phyloP scores from a whole-genome alignment of 345 rosid species.

The Lepidium africanum region DNA sequence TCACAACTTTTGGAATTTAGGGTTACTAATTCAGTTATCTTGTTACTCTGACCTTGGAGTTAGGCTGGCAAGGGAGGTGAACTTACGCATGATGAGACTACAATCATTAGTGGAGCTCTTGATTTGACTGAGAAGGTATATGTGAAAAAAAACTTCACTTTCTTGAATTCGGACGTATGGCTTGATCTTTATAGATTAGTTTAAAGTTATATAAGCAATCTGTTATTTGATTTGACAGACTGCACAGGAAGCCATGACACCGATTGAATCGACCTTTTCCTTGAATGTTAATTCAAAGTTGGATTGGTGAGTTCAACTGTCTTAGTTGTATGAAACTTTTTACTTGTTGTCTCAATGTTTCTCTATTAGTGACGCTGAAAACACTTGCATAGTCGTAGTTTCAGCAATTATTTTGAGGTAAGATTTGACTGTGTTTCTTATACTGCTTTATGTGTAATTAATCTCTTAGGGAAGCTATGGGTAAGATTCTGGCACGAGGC shows the following conservation, averaged over 20 bases:
- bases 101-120: constrained; percentile 92
- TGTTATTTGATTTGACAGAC: constrained; percentile 45
- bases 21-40: not conserved
- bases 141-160: not conserved
- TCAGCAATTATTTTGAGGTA: not conserved
- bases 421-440: not conserved
- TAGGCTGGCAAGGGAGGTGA: constrained; percentile 99
- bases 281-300: constrained; percentile 93
- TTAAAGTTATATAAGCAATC: not conserved
- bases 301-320: constrained; percentile 66
- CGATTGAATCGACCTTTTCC: constrained; percentile 95
- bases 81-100: constrained; percentile 95
- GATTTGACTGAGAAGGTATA: constrained; percentile 93
- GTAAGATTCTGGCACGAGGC: constrained; percentile 89
- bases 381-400: not conserved
- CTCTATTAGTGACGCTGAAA: not conserved
- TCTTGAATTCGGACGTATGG: not conserved
- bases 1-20: not conserved
- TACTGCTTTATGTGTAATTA: not conserved
- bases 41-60: not conserved
- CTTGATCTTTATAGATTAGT: not conserved
- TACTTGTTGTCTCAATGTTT: not conserved
- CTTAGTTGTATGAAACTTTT: not conserved
- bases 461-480: constrained; percentile 95
- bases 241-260: constrained; percentile 99